Conservation (phyloP, 257 asterid species). For the Solanum bulbocastanum region DNA sequence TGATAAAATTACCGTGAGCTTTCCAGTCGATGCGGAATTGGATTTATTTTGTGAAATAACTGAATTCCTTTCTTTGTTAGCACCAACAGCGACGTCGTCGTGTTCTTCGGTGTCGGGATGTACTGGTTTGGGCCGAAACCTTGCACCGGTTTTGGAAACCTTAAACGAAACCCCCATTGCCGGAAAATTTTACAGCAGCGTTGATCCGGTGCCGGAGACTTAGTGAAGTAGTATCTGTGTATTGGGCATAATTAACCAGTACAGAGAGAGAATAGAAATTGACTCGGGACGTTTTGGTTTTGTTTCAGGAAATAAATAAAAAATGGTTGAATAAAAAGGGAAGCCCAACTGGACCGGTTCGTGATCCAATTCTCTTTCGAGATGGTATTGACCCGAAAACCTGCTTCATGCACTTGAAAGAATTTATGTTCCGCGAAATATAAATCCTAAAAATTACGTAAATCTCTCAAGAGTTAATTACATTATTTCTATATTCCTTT, state of each 20-base stretch:
- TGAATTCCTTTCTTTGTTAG: conserved; percentile 14
- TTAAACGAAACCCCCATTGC: conserved; percentile 88
- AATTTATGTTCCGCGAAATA: neutral
- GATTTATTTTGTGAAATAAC: conserved; percentile 3
- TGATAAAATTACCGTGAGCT: conserved; percentile 15
- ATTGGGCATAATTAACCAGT: neutral
- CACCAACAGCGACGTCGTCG: conserved; percentile 8
- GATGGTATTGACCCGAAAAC: neutral
- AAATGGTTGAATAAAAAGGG: neutral
- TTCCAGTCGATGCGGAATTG: conserved; percentile 17
- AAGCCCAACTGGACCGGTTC: neutral
- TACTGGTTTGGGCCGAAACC: conserved; percentile 40
- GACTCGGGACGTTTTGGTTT: neutral
- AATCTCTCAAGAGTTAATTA: too few relatives aligned
- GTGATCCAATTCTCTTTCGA: neutral
- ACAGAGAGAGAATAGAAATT: neutral
- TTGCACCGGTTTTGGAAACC: conserved; percentile 64
- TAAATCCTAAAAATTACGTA: too few relatives aligned
- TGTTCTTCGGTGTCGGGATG: conserved; percentile 14
- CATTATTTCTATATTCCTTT: too few relatives aligned
- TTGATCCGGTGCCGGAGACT: neutral
- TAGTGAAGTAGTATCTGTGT: neutral
- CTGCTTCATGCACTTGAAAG: neutral
- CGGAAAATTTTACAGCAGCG: neutral
- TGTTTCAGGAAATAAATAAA: neutral